Conservation (phyloP, 768 basidiomycete genomes). For the Gyrodon lividus region DNA sequence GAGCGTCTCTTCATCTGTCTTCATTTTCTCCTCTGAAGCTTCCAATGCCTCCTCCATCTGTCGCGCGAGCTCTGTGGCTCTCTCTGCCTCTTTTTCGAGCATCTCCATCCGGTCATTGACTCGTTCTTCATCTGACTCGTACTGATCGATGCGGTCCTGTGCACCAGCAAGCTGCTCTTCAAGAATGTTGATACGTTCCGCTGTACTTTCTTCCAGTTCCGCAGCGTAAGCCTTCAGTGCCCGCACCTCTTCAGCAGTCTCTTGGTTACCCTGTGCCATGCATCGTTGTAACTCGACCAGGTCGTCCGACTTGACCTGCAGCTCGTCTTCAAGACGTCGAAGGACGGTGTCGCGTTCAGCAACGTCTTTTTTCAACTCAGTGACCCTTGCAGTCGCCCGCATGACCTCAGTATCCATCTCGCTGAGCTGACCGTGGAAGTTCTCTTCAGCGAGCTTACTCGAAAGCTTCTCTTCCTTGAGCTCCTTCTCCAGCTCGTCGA, state of each 20-base stretch:
- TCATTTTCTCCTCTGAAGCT: slow-evolving; percentile 71
- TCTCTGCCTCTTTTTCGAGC: slow-evolving; percentile 51
- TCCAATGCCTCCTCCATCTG: slow-evolving; percentile 79
- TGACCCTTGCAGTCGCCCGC: slow-evolving; percentile 33
- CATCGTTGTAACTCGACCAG: slow-evolving; percentile 23
- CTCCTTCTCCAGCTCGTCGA: slow-evolving; percentile 57
- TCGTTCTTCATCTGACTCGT: slow-evolving; percentile 47
- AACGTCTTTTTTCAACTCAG: slow-evolving; percentile 47
- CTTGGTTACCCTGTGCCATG: slow-evolving; percentile 24
- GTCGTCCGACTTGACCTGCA: slow-evolving; percentile 35
- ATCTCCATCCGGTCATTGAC: slow-evolving; percentile 48
- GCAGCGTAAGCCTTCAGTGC: slow-evolving; percentile 48
- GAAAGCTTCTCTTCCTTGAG: slow-evolving; percentile 52
- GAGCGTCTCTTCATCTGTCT: slow-evolving; percentile 54
- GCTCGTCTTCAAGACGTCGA: slow-evolving; percentile 40
- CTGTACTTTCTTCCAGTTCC: slow-evolving; percentile 60
- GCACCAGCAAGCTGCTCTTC: slow-evolving; percentile 52
- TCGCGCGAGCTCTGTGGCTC: slow-evolving; percentile 52
- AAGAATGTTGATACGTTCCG: slow-evolving; percentile 53
- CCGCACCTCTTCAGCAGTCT: slow-evolving; percentile 33
- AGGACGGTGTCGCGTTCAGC: slow-evolving; percentile 34
- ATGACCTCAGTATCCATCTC: slow-evolving; percentile 32
- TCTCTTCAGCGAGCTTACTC: slow-evolving; percentile 37
- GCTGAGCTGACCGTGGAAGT: slow-evolving; percentile 35
- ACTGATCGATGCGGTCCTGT: slow-evolving; percentile 43